Base-by-base conservation (phyloP, 495 filamentous ascomycete species). In the Aspergillus hancockii region DNA sequence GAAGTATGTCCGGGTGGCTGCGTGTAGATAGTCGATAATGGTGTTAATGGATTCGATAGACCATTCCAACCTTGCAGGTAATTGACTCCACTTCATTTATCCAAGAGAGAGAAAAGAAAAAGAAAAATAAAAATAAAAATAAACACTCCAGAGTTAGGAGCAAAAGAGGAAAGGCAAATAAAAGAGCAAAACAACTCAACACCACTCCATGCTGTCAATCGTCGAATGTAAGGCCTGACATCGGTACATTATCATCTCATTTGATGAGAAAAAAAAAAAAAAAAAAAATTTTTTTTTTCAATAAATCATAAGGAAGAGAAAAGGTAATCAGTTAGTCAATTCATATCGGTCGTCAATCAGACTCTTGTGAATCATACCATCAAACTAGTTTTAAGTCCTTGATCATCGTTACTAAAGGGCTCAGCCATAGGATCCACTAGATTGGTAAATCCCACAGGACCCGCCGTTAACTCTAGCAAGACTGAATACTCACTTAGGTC, bases 331-430 rank as follows among this genome's bases (percentile, higher is more conserved):
- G 49, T 49, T 36, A 51, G 41, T 57, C 22, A 36, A 60, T 34
- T 61, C 64, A 52, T 67, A 30, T 62, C 61, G 25, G 58, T 67
- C 64, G 49, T 67, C 49, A 60, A 47, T 58, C 49, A 41, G 13
- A 59, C 50, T n/a, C 18, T 55, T 30, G 47, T 14, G 54, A 19
- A 32, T 58, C 57, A 49, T 58, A 45, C 46, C 51, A 41, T 22
- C 21, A 25, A 21, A 41, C 45, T 49, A 13, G 54, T 41, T 18
- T 46, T 46, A 28, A 54, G 28, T 38, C 14, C 21, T 54, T 47
- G 28, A 8, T 52, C 32, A 13, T 13, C 12, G 47, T 52, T 45
- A 25, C 7, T 22, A 14, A 6, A 14, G n/a, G 6, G 22, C 16
- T 32, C 8, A 18, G 54, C 32, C 18, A 52, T 8, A 25, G 32